Evolutionary conservation across 495 filamentous ascomycete species (phyloP).

Genomic region (Neurospora sp.): DNA sequence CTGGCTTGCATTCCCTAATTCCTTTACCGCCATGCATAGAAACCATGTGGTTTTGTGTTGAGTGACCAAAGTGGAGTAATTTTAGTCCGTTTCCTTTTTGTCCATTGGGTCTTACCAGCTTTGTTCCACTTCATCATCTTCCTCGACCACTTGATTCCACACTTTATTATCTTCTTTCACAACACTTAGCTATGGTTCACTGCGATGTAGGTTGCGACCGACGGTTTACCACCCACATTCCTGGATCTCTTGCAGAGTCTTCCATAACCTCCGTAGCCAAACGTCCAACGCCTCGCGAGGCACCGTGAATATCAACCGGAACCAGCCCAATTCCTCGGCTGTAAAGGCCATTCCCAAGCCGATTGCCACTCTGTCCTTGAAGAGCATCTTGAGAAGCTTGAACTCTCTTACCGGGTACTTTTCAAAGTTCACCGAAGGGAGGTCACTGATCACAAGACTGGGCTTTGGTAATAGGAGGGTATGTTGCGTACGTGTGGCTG

Average conservation of each 20-base stretch:
- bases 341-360: conserved; percentile 30
- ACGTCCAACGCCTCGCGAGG: conserved; percentile 20
- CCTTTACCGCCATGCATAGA: background rate
- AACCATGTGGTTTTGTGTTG: background rate
- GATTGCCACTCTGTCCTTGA: conserved; percentile 36
- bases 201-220: background rate
- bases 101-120: background rate
- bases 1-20: background rate
- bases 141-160: background rate
- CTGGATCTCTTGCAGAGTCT: conserved; percentile 1
- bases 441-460: conserved; percentile 28
- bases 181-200: background rate
- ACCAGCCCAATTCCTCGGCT: conserved; percentile 42
- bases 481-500: background rate
- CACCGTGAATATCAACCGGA: conserved; percentile 41
- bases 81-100: background rate
- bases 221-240: background rate
- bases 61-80: background rate
- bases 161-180: background rate
- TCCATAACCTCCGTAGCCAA: conserved; percentile 21
- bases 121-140: background rate
- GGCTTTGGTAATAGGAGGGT: background rate
- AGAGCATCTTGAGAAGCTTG: conserved; percentile 22
- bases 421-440: conserved; percentile 42
- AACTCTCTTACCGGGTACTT: background rate